A percentile compares a stretch with the other conserved stretches of the same genome.
These are phyloP conservation scores for Cordyceps javanica DNA, from an alignment of 2,329 filamentous ascomycete species.

Conservation along the genomic window DNA sequence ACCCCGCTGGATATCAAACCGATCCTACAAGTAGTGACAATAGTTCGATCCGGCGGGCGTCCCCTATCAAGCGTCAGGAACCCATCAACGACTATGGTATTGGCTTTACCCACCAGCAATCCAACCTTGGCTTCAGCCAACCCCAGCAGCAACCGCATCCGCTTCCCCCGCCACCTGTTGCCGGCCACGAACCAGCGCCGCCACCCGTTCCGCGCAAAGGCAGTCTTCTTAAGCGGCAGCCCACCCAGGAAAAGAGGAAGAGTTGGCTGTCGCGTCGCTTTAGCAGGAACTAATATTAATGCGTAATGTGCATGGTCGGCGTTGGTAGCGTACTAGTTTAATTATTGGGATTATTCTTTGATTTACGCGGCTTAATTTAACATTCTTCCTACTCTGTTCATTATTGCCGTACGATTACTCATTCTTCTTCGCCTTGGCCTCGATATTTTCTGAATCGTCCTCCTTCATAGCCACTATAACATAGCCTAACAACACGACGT, in stretches of 20 bases:
- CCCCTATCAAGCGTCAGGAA: slow-evolving; percentile 48
- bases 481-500: slow-evolving; percentile 85
- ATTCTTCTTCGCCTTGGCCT: slow-evolving; percentile 42
- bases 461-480: slow-evolving; percentile 87
- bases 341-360: slow-evolving; percentile 12
- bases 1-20: slow-evolving; percentile 73
- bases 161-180: slow-evolving; percentile 22
- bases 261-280: slow-evolving; percentile 85
- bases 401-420: slow-evolving; percentile 25
- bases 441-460: slow-evolving; percentile 51
- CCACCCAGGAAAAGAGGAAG: slow-evolving; percentile 64
- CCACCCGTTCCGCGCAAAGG: slow-evolving; percentile 25
- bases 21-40: slow-evolving; percentile 86
- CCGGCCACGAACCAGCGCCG: slow-evolving; percentile 13
- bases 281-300: slow-evolving; percentile 48
- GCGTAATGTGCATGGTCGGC: slow-evolving; percentile 21
- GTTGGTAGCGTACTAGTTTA: slow-evolving; percentile 21
- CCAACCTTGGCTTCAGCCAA: slow-evolving; percentile 29
- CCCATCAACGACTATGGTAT: slow-evolving; percentile 61
- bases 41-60: slow-evolving; percentile 76
- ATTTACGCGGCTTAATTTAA: neutral
- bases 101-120: slow-evolving; percentile 41
- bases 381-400: neutral
- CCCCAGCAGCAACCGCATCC: slow-evolving; percentile 16
- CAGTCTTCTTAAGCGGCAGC: slow-evolving; percentile 23